Conservation (phyloP, 371 early-diverging fungal genomes). For the Mortierella sp. region DNA sequence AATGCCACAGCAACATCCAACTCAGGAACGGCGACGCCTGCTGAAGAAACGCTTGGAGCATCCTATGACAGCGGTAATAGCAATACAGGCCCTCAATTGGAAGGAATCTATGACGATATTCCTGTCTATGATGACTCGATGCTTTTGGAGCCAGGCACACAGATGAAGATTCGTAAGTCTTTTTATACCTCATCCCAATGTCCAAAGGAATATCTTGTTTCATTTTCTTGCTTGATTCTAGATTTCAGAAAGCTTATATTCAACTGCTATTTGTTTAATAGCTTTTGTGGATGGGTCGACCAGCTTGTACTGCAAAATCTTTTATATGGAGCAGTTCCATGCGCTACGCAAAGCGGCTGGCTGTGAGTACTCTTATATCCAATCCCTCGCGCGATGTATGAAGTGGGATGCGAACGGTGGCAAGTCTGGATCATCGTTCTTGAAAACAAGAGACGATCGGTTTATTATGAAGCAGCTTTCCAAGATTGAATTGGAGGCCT, state of each 20-base stretch:
- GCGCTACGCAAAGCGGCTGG: constrained; percentile 85
- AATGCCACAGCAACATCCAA: constrained; percentile 50
- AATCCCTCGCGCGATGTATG: constrained; percentile 86
- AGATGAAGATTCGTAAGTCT: constrained; percentile 76
- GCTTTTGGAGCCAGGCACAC: constrained; percentile 72
- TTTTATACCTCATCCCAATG: not conserved
- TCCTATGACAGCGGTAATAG: constrained; percentile 21
- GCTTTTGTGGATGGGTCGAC: constrained; percentile 83
- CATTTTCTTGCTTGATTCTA: not conserved
- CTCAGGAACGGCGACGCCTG: constrained; percentile 36
- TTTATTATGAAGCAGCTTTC: constrained; percentile 93
- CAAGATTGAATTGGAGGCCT: constrained; percentile 88
- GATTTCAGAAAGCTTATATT: not conserved
- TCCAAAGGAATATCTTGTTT: not conserved
- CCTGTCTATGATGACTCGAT: constrained; percentile 69
- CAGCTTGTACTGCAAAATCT: constrained; percentile 86
- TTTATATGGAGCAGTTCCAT: constrained; percentile 94
- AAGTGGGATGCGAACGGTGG: constrained; percentile 90
- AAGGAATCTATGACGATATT: constrained; percentile 52
- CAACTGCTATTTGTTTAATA: constrained; percentile 17
- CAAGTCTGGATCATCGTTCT: constrained; percentile 89
- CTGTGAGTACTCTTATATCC: constrained; percentile 84
- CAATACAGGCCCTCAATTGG: constrained; percentile 5
- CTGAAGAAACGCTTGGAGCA: constrained; percentile 20
- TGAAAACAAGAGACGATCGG: constrained; percentile 93